Evolutionary conservation across 306 rosid genomes (phyloP).

Genomic region (Inga laurina): DNA sequence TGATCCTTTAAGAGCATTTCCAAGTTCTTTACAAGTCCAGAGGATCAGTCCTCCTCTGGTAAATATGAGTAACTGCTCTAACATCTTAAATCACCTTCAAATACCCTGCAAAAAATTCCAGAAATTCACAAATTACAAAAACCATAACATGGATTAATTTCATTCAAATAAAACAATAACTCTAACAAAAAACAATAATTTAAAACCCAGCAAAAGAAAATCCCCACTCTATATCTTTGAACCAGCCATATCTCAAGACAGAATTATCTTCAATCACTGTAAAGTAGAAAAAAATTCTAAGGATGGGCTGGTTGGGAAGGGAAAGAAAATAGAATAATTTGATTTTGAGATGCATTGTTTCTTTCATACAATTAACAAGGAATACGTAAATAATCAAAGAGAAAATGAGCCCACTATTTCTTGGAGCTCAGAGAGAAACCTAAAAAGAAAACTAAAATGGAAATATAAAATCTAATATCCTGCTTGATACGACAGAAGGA

Average conservation of each 20-base stretch:
- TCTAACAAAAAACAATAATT: background rate
- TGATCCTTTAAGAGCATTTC: constrained; percentile 84
- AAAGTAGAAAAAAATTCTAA: background rate
- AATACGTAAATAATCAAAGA: background rate
- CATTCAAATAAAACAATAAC: background rate
- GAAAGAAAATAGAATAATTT: background rate
- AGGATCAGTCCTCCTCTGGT: constrained; percentile 92
- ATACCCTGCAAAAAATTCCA: constrained; percentile 40
- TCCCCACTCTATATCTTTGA: background rate
- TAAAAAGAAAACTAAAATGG: background rate
- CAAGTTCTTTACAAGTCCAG: constrained; percentile 85
- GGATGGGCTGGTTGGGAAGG: background rate
- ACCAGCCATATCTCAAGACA: background rate
- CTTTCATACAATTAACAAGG: background rate
- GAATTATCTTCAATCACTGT: background rate
- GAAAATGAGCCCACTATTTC: constrained; percentile 12
- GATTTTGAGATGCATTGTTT: background rate
- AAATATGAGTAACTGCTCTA: constrained; percentile 87
- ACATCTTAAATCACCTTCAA: constrained; percentile 46
- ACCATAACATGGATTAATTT: background rate
- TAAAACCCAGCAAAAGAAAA: background rate
- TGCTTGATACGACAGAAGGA: no score
- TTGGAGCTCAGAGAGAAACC: background rate
- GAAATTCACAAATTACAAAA: background rate
- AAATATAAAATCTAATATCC: background rate